Percentiles rank a stretch among this genome's conserved stretches.
Conservation (phyloP, 2,329 filamentous ascomycete genomes). For the Aspergillus alliaceus region DNA sequence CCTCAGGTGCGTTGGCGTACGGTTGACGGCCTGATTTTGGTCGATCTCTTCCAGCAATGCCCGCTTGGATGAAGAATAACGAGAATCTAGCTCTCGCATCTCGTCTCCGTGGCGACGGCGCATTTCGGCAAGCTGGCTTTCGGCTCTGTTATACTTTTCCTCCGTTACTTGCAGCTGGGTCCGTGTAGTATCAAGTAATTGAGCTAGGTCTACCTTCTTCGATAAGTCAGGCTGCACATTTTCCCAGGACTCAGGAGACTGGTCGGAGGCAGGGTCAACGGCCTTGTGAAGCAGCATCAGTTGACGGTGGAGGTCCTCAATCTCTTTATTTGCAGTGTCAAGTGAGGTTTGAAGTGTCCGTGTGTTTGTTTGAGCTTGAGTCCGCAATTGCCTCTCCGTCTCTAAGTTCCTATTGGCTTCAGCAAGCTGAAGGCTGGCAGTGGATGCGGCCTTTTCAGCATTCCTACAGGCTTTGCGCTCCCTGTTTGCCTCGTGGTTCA, state of each 20-base stretch:
- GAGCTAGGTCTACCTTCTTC: slow-evolving; percentile 71
- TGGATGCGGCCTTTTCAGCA: slow-evolving; percentile 84
- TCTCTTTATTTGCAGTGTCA: slow-evolving; percentile 76
- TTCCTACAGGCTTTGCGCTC: slow-evolving; percentile 88
- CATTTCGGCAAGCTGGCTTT: slow-evolving; percentile 76
- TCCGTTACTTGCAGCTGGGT: slow-evolving; percentile 81
- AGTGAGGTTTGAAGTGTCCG: slow-evolving; percentile 77
- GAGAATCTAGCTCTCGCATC: slow-evolving; percentile 63
- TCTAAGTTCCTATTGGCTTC: slow-evolving; percentile 89
- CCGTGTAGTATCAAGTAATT: slow-evolving; percentile 85
- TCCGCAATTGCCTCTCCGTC: slow-evolving; percentile 80
- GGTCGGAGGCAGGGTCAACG: slow-evolving; percentile 73
- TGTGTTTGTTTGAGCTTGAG: slow-evolving; percentile 81
- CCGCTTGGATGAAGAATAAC: slow-evolving; percentile 65
- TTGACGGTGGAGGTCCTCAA: slow-evolving; percentile 76
- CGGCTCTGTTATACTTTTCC: slow-evolving; percentile 77
- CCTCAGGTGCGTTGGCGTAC: slow-evolving; percentile 71
- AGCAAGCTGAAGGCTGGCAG: slow-evolving; percentile 76
- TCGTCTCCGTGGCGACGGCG: slow-evolving; percentile 73
- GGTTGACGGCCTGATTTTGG: slow-evolving; percentile 71
- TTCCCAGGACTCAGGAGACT: slow-evolving; percentile 68
- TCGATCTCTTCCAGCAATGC: slow-evolving; percentile 85
- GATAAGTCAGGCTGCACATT: slow-evolving; percentile 67
- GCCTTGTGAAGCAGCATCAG: slow-evolving; percentile 81
- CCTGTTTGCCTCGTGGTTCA: slow-evolving; percentile 86